Evolutionary conservation across 202 grass and related monocot species (phyloP).

Genomic region (Musa balbisiana): DNA sequence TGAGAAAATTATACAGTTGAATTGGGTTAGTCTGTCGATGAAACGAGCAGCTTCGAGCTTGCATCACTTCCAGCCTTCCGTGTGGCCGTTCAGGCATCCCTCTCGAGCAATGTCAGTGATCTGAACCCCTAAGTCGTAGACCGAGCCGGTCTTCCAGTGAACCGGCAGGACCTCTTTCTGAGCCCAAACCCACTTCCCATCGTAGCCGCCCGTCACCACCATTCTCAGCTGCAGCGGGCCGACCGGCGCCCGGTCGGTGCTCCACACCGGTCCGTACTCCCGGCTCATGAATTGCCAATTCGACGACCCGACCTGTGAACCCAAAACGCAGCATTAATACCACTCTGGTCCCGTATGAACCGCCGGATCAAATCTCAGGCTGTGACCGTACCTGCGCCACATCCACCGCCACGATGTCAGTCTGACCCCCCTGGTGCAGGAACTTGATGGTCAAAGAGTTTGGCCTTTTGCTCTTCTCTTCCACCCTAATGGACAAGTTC

Average conservation of each 20-base stretch:
- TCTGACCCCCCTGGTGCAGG: conserved; percentile 89
- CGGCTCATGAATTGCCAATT: conserved; percentile 78
- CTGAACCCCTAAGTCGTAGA: conserved; percentile 74
- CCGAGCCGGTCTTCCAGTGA: conserved; percentile 51
- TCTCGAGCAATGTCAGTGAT: conserved; percentile 63
- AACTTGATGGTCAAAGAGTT: conserved; percentile 52
- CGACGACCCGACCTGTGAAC: conserved; percentile 51
- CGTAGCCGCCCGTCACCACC: conserved; percentile 84
- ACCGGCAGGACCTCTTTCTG: conserved; percentile 49
- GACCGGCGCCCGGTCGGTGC: conserved; percentile 48
- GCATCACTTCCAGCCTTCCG: conserved; percentile 46
- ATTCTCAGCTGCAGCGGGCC: conserved; percentile 76
- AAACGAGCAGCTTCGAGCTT: not conserved
- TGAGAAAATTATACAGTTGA: not conserved
- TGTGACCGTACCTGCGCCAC: conserved; percentile 47
- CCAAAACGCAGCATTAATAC: no score
- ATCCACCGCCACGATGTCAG: conserved; percentile 92
- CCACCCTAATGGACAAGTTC: conserved; percentile 70
- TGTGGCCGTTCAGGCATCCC: conserved; percentile 54
- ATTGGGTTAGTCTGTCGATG: not conserved
- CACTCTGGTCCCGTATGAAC: no score
- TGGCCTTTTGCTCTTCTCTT: conserved; percentile 41
- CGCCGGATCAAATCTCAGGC: no score
- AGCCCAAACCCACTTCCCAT: conserved; percentile 88
- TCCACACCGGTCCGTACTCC: conserved; percentile 71